Evolutionary conservation across 768 basidiomycete species (phyloP).

Genomic region (Lentinula guzmanii): DNA sequence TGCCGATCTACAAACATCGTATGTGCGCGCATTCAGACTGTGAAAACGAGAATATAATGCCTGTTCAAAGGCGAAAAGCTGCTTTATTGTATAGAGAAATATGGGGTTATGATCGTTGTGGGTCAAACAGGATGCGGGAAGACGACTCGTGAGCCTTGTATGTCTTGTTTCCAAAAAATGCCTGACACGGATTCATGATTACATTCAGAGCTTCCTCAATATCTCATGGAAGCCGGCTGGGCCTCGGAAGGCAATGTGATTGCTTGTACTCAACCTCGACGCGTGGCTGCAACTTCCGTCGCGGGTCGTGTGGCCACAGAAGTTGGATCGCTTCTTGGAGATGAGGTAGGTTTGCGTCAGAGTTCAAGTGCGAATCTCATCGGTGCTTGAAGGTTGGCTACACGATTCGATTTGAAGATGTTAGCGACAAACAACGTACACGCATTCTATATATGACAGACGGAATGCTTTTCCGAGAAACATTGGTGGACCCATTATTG

Average conservation of each 20-base stretch:
- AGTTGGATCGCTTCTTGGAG: slow-evolving; percentile 81
- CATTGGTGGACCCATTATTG: slow-evolving; percentile 85
- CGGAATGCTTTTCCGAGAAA: slow-evolving; percentile 96
- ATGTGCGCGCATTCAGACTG: slow-evolving; percentile 17
- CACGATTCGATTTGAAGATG: slow-evolving; percentile 94
- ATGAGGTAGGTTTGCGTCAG: slow-evolving; percentile 52
- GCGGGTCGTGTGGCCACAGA: slow-evolving; percentile 90
- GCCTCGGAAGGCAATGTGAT: slow-evolving; percentile 75
- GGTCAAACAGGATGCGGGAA: slow-evolving; percentile 98
- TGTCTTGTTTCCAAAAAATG: slow-evolving; percentile 1
- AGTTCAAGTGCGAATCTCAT: neutral
- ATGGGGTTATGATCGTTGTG: slow-evolving; percentile 82
- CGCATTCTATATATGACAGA: slow-evolving; percentile 96
- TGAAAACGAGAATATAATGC: neutral
- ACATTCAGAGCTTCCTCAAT: slow-evolving; percentile 85
- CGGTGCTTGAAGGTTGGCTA: slow-evolving; percentile 76
- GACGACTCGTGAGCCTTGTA: slow-evolving; percentile 74
- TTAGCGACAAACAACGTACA: slow-evolving; percentile 78
- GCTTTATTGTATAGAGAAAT: slow-evolving; percentile 77
- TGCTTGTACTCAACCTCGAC: slow-evolving; percentile 88
- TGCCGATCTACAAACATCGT: slow-evolving; percentile 93
- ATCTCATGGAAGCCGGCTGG: slow-evolving; percentile 92
- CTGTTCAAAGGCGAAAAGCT: slow-evolving; percentile 59
- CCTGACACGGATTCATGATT: slow-evolving; percentile 10
- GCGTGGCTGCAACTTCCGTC: slow-evolving; percentile 94